These are phyloP conservation scores for Cardamine resedifolia DNA, from an alignment of 345 rosid genomes.

Conservation along the genomic window DNA sequence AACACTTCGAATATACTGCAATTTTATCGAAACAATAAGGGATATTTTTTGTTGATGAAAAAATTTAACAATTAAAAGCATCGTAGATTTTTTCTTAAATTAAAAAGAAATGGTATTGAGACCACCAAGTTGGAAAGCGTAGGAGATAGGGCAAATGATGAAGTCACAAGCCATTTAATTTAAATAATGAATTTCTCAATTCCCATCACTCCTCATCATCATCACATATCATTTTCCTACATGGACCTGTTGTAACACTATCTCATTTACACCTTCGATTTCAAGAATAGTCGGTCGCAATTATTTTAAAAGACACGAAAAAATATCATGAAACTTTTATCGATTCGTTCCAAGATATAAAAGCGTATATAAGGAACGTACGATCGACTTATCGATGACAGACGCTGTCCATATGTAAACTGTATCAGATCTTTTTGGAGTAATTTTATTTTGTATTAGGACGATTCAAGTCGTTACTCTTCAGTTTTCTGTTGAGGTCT, in stretches of 20 bases:
- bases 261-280: constrained; percentile 23
- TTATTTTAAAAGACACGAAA: neutral
- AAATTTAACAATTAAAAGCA: neutral
- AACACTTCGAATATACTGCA: neutral
- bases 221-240: constrained; percentile 36
- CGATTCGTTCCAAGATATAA: neutral
- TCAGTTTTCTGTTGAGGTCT: too few relatives aligned
- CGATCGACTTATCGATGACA: neutral
- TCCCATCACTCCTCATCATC: constrained; percentile 33
- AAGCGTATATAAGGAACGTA: constrained; percentile 9
- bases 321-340: neutral
- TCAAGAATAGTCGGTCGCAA: neutral
- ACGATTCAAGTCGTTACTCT: constrained; percentile 9
- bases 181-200: constrained; percentile 22
- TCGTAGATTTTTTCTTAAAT: constrained; percentile 10
- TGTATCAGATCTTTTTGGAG: neutral
- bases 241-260: constrained; percentile 37
- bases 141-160: constrained; percentile 33
- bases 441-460: neutral
- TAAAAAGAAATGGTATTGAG: constrained; percentile 5
- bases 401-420: neutral
- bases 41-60: neutral
- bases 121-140: constrained; percentile 38
- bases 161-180: constrained; percentile 31
- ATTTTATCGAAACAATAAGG: neutral